Base-by-base conservation (phyloP, 1,284 basidiomycete species). In the Puccinia horiana region DNA sequence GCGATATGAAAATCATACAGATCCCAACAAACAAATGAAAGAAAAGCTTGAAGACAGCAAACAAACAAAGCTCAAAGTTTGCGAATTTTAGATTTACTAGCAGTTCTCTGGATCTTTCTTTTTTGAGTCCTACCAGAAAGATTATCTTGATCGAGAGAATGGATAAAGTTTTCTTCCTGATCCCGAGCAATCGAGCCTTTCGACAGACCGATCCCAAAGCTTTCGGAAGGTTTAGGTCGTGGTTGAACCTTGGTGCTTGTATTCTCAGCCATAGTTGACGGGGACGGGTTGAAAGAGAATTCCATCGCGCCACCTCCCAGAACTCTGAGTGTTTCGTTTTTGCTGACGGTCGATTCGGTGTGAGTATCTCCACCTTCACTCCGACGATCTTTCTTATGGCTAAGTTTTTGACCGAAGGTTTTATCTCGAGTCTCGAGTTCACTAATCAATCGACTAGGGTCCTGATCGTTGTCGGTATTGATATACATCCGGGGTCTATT, bases 291-390 rank as follows among this genome's bases (percentile, higher is more conserved):
- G 84, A 88, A 89, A 6, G 88, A 88, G 87, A 89, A 88, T 83
- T 89, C 89, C 88, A 89, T 89, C 12, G 88, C 88, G 8, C 89
- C 89, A 61, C 88, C 88, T 1, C 85, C 84, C 16, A 84, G 70
- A 49, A 85, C 82, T 37, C 87, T 86, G 84, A 86, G 20, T 11
- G 65, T 65, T 69, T 82, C 83, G 61, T 63, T 63, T 32, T 63
- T 35, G 29, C 58, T 72, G 26, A 52, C 40, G 18, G 35, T 54
- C 37, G 52, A 44, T 54, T 56, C 52, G 37, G 44, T 37, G 29
- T 37, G 32, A 42, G 63, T 40, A 16, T 52, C 6, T 52, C 32
- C 44, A 29, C 26, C 72, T 32, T 37, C 72, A 5, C n/a, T 12
- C 42, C 1, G 52, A 20, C 42, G 44, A 18, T 35, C 44, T 37